Percentiles rank a stretch among this genome's conserved stretches.
Evolutionary conservation across 2,329 filamentous ascomycete genomes (phyloP).

Genomic region (Thermochaetoides dissita): DNA sequence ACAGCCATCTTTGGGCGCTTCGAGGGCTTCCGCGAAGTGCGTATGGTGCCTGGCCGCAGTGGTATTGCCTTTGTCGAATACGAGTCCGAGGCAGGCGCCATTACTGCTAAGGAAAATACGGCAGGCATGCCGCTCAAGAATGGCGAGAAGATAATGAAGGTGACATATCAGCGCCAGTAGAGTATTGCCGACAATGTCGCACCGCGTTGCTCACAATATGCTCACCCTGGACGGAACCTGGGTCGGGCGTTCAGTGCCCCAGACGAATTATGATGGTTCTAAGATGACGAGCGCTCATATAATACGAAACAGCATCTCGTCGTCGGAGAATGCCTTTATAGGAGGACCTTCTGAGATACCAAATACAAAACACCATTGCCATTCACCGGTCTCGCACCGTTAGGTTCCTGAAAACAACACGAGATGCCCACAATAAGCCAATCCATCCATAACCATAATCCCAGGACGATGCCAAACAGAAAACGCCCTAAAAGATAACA

Average conservation of each 20-base stretch:
- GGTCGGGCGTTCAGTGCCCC: too few species aligned
- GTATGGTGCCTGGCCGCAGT: constrained; percentile 70
- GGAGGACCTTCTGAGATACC: too few species aligned
- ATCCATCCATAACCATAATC: neutral
- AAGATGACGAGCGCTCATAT: neutral
- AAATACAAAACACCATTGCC: too few species aligned
- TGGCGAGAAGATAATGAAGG: constrained; percentile 67
- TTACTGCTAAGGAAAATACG: constrained; percentile 85
- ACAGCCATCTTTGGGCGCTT: constrained; percentile 74
- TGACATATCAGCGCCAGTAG: constrained; percentile 89
- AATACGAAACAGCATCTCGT: neutral
- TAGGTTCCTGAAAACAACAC: too few species aligned
- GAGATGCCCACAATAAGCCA: neutral
- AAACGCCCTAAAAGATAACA: constrained; percentile 56
- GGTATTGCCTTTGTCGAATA: constrained; percentile 97
- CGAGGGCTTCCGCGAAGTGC: constrained; percentile 86
- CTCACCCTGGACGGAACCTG: too few species aligned
- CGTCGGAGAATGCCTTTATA: too few species aligned
- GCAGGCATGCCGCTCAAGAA: constrained; percentile 69
- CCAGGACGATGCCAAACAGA: too few species aligned
- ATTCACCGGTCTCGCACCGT: too few species aligned
- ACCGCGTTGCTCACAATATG: too few species aligned
- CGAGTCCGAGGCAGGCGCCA: constrained; percentile 76
- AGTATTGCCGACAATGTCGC: neutral
- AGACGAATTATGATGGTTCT: too few species aligned